A percentile compares a stretch with the other conserved stretches of the same genome.
Evolutionary conservation across 2,329 filamentous ascomycete genomes (phyloP).

Genomic region (Ceratocystis papillata): DNA sequence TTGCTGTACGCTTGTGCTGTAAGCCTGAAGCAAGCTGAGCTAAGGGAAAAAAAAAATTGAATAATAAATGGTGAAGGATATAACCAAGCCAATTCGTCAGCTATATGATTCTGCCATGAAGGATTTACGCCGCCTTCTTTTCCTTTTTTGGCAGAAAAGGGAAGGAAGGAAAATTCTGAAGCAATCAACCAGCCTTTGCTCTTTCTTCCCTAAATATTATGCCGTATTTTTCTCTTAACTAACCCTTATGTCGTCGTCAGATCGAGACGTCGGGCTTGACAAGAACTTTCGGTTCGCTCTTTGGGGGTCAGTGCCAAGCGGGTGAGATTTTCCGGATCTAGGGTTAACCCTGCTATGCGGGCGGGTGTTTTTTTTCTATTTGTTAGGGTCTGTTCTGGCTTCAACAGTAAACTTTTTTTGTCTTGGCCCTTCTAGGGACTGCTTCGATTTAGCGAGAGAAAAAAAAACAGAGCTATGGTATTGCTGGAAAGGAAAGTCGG

Average conservation of each 20-base stretch:
- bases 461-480: not conserved
- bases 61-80: not conserved
- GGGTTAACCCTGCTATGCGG: not conserved
- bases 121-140: not conserved
- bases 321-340: not conserved
- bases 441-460: not conserved
- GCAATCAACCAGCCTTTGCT: conserved; percentile 1
- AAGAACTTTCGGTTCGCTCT: not conserved
- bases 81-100: not conserved
- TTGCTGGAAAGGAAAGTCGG: not conserved
- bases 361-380: not conserved
- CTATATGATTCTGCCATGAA: not conserved
- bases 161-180: not conserved
- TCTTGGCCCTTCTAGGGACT: not conserved
- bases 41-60: not conserved
- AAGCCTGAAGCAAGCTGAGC: not conserved
- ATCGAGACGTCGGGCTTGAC: not conserved
- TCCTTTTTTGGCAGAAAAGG: not conserved
- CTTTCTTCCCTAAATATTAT: not conserved
- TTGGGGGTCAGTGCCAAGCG: not conserved
- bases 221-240: not conserved
- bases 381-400: not conserved
- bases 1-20: not conserved
- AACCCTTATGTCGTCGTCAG: not conserved
- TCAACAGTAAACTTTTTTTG: not conserved